phyloP scores from a whole-genome alignment of 2,329 filamentous ascomycete genomes.

The Aspergillus chevalieri region DNA sequence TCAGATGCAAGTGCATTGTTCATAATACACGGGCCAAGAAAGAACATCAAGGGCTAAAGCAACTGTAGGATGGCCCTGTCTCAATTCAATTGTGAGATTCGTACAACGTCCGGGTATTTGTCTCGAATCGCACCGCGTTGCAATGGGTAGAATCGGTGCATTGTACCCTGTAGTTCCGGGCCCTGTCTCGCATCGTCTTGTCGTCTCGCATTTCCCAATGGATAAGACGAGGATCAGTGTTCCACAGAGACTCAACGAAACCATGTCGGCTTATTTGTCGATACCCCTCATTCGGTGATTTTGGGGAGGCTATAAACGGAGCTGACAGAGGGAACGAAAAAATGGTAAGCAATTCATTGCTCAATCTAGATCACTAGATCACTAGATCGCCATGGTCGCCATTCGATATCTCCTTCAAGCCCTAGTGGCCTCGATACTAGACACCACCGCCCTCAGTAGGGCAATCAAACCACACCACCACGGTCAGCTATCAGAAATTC shows the following conservation, averaged over 20 bases:
- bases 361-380: background rate
- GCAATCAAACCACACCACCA: slow-evolving; percentile 2
- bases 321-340: background rate
- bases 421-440: slow-evolving; percentile 8
- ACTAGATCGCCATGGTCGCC: slow-evolving; percentile 6
- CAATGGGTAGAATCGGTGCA: too few species aligned
- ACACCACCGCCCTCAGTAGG: slow-evolving; percentile 5
- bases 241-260: background rate
- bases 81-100: background rate
- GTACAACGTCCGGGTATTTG: background rate
- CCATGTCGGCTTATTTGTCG: background rate
- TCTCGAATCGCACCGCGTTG: background rate
- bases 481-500: background rate
- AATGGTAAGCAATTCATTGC: background rate
- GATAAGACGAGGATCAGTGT: background rate
- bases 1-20: too few species aligned
- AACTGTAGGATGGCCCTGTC: background rate
- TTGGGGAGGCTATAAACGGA: too few species aligned
- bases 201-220: too few species aligned
- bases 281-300: background rate
- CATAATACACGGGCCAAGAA: too few species aligned
- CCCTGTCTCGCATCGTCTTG: too few species aligned
- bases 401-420: slow-evolving; percentile 9
- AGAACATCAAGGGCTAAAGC: background rate
- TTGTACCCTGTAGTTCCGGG: too few species aligned